Percentiles rank a stretch among this genome's conserved stretches.
These are phyloP conservation scores for Mycena pura DNA, from an alignment of 768 basidiomycete genomes.

Conservation along the genomic window DNA sequence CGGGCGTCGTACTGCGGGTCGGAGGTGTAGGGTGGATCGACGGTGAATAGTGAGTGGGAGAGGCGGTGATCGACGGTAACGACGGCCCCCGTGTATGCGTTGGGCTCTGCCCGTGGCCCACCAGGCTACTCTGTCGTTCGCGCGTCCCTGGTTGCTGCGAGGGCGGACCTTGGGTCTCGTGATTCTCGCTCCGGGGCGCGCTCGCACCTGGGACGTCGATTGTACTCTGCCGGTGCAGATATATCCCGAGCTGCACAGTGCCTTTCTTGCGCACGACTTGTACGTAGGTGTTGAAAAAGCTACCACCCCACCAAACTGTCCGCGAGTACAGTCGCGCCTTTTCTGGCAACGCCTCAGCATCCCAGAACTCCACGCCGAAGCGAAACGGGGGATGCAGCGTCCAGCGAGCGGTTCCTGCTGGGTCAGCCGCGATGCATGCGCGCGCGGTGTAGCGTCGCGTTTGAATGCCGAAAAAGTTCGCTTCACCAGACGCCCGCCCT, in stretches of 20 bases:
- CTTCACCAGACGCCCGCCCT: slow-evolving; percentile 46
- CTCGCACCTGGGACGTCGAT: slow-evolving; percentile 83
- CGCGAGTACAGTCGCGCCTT: slow-evolving; percentile 84
- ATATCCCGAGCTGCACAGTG: slow-evolving; percentile 80
- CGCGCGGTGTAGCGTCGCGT: slow-evolving; percentile 49
- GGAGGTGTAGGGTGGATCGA: slow-evolving; percentile 54
- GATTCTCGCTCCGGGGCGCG: slow-evolving; percentile 43
- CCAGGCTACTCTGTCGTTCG: slow-evolving; percentile 14
- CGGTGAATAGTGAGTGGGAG: slow-evolving; percentile 50
- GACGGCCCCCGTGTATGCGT: slow-evolving; percentile 40
- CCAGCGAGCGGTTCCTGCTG: slow-evolving; percentile 60
- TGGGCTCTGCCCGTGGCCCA: not conserved
- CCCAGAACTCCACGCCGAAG: slow-evolving; percentile 92
- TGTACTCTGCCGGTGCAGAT: slow-evolving; percentile 85
- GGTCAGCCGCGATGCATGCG: slow-evolving; percentile 49
- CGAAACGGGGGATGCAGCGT: slow-evolving; percentile 80
- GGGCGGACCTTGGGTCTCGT: not conserved
- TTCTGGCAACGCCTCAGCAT: slow-evolving; percentile 80
- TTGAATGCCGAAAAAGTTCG: slow-evolving; percentile 70
- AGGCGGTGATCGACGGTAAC: slow-evolving; percentile 37
- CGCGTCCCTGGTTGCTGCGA: not conserved
- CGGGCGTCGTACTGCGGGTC: slow-evolving; percentile 52
- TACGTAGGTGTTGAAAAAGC: slow-evolving; percentile 87
- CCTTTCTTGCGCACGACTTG: slow-evolving; percentile 87
- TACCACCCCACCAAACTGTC: slow-evolving; percentile 91